Percentiles rank a stretch among this genome's conserved stretches.
Evolutionary conservation across 2,329 filamentous ascomycete genomes (phyloP).

Genomic region (Epichloe aotearoae): DNA sequence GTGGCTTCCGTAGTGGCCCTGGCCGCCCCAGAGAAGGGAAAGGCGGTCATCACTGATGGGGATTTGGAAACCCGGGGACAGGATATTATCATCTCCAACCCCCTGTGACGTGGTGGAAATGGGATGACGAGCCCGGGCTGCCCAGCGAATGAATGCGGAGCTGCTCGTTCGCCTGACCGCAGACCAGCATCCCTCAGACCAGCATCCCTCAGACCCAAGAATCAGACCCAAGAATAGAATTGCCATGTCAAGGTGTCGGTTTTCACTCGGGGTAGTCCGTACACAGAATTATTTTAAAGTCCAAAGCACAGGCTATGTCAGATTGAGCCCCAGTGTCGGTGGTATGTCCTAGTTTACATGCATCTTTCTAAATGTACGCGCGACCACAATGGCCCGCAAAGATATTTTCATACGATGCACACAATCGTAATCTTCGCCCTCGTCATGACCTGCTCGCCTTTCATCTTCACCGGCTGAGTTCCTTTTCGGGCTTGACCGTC

Average conservation of each 20-base stretch:
- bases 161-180: no score
- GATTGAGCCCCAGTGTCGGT: not conserved
- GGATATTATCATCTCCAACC: not conserved
- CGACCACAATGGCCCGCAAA: not conserved
- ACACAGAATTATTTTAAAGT: not conserved
- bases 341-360: slow-evolving; percentile 2
- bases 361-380: slow-evolving; percentile 1
- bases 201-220: no score
- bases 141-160: no score
- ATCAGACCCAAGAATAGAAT: no score
- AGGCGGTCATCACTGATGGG: slow-evolving; percentile 1
- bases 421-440: not conserved
- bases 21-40: not conserved
- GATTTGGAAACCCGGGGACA: not conserved
- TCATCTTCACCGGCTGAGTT: not conserved
- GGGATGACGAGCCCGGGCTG: no score
- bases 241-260: no score
- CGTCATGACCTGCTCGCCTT: not conserved
- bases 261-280: not conserved
- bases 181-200: no score
- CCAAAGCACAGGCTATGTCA: not conserved
- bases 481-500: slow-evolving; percentile 7
- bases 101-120: not conserved
- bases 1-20: not conserved
- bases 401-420: not conserved